These are phyloP conservation scores for Toxicodendron radicans DNA, from an alignment of 345 rosid genomes.

Conservation along the genomic window DNA sequence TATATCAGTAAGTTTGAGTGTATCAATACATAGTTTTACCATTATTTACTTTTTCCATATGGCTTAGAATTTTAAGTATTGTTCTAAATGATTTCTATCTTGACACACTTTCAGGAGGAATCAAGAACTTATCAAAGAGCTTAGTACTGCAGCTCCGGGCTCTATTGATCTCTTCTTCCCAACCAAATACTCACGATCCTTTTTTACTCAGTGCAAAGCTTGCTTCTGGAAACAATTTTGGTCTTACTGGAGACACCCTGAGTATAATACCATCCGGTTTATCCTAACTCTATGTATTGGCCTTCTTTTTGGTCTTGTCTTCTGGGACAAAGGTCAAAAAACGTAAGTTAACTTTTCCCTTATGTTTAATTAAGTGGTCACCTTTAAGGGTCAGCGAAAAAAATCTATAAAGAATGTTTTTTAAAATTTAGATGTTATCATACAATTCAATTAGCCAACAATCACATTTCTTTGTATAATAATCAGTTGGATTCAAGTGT, in stretches of 20 bases:
- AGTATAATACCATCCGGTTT: constrained; percentile 44
- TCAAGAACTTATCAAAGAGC: constrained; percentile 6
- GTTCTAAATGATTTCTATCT: not conserved
- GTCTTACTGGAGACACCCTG: constrained; percentile 63
- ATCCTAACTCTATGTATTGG: constrained; percentile 40
- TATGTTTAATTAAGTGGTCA: not conserved
- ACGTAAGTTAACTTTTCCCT: constrained; percentile 23
- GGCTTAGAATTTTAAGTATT: not conserved
- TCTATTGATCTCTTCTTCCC: constrained; percentile 43
- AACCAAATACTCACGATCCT: constrained; percentile 39
- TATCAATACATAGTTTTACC: not conserved
- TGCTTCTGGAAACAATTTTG: constrained; percentile 60
- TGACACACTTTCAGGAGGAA: constrained; percentile 1
- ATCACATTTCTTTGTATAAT: too few species aligned
- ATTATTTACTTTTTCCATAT: not conserved
- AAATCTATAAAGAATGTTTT: not conserved
- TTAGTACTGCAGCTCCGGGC: constrained; percentile 40
- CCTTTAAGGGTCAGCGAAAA: not conserved
- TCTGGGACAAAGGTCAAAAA: constrained; percentile 45
- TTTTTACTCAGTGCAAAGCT: constrained; percentile 38
- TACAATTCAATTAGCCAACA: too few species aligned
- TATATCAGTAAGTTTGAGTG: constrained; percentile 38
- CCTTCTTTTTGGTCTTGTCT: constrained; percentile 42
- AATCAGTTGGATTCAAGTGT: too few species aligned
- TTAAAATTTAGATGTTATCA: too few species aligned